phyloP scores from a whole-genome alignment of 352 stramenopile species.

The Phytophthora citrophthora region DNA sequence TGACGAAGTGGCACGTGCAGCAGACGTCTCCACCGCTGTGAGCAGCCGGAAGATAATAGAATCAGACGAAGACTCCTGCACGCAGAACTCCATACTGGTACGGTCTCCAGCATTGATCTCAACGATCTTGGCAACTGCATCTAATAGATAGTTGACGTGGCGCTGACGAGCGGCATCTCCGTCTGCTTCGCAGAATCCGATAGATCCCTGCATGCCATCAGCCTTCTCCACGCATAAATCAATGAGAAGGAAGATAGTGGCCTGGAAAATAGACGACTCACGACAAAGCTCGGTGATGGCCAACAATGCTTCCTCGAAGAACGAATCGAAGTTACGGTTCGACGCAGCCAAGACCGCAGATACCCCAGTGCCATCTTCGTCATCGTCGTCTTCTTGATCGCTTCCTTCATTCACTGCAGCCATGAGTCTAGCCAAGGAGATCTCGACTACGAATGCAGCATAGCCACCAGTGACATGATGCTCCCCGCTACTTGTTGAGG shows the following conservation, averaged over 20 bases:
- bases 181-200: conserved; percentile 45
- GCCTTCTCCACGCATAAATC: conserved; percentile 54
- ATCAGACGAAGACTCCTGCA: conserved; percentile 42
- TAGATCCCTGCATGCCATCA: conserved; percentile 16
- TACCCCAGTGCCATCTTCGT: conserved; percentile 36
- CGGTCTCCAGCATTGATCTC: conserved; percentile 75
- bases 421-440: conserved; percentile 78
- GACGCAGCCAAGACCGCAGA: conserved; percentile 57
- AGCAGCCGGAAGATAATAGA: conserved; percentile 75
- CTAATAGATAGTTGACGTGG: conserved; percentile 60
- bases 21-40: conserved; percentile 63
- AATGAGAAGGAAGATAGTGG: conserved; percentile 77
- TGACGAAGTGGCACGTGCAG: conserved; percentile 41
- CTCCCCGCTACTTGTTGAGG: conserved; percentile 15
- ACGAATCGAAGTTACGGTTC: conserved; percentile 55
- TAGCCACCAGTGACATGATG: conserved; percentile 57
- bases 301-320: conserved; percentile 74
- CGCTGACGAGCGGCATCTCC: conserved; percentile 35
- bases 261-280: conserved; percentile 80
- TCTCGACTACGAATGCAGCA: conserved; percentile 75
- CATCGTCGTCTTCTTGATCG: conserved; percentile 38
- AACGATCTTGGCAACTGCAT: conserved; percentile 83
- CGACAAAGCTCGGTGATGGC: conserved; percentile 80
- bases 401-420: conserved; percentile 44
- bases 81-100: conserved; percentile 86